phyloP scores from a whole-genome alignment of 148 eudicot genomes.

The Chenopodium quinoa region DNA sequence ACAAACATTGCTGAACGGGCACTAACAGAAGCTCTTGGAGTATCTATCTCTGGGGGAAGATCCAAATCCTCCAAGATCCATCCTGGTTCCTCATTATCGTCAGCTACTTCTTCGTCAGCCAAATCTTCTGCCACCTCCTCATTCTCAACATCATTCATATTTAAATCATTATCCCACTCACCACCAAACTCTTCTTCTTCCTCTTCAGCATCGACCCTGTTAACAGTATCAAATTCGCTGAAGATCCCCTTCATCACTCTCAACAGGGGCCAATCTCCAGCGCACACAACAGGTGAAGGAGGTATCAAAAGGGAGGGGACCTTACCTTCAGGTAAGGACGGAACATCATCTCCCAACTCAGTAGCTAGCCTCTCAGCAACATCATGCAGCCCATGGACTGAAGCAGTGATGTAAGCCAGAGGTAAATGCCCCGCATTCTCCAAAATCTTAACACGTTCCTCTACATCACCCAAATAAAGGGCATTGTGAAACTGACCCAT shows the following conservation, averaged over 20 bases:
- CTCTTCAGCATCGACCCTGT: slow-evolving; percentile 54
- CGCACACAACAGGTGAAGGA: slow-evolving; percentile 52
- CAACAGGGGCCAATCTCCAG: slow-evolving; percentile 77
- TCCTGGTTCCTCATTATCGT: slow-evolving; percentile 68
- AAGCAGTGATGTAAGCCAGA: slow-evolving; percentile 71
- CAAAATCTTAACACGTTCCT: slow-evolving; percentile 69
- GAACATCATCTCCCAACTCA: slow-evolving; percentile 59
- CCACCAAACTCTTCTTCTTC: slow-evolving; percentile 34
- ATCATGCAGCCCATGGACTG: slow-evolving; percentile 61
- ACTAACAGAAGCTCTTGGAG: slow-evolving; percentile 60
- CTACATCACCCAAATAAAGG: slow-evolving; percentile 65
- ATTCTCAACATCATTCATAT: slow-evolving; percentile 45
- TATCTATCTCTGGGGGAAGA: slow-evolving; percentile 82
- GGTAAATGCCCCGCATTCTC: slow-evolving; percentile 69
- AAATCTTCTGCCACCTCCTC: slow-evolving; percentile 33
- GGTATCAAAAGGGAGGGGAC: slow-evolving; percentile 59
- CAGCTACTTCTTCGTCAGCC: slow-evolving; percentile 39
- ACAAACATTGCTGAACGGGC: slow-evolving; percentile 51
- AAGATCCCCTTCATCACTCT: slow-evolving; percentile 71
- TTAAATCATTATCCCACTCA: slow-evolving; percentile 68
- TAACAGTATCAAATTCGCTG: slow-evolving; percentile 52
- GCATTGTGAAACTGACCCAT: slow-evolving; percentile 89
- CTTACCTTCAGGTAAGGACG: slow-evolving; percentile 49
- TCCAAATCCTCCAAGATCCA: slow-evolving; percentile 96
- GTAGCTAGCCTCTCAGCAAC: slow-evolving; percentile 55